Evolutionary conservation across 2,329 filamentous ascomycete genomes (phyloP).

Genomic region (Trematosphaeria pertusa): DNA sequence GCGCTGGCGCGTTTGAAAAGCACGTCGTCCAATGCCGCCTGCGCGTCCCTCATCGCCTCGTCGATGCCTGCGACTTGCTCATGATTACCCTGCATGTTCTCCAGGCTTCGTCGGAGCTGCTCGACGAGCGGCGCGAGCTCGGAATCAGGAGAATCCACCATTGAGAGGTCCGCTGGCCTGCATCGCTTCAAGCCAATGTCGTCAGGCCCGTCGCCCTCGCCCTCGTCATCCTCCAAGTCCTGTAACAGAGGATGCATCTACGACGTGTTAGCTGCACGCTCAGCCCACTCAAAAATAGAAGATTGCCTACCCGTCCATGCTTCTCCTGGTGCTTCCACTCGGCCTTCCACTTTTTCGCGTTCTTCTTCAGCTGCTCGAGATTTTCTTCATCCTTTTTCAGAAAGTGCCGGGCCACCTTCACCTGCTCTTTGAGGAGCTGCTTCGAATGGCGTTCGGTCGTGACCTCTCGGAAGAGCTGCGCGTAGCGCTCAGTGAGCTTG

Average conservation of each 20-base stretch:
- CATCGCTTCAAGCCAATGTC: conserved; percentile 37
- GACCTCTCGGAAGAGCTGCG: conserved; percentile 55
- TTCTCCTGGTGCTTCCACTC: conserved; percentile 42
- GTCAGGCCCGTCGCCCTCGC: conserved; percentile 36
- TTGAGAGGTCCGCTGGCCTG: conserved; percentile 20
- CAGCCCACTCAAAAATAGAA: conserved; percentile 12
- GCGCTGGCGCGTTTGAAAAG: conserved; percentile 41
- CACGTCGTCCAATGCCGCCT: conserved; percentile 43
- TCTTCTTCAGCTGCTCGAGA: conserved; percentile 36
- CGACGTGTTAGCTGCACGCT: conserved; percentile 22
- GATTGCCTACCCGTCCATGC: conserved; percentile 33
- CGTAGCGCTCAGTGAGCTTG: conserved; percentile 66
- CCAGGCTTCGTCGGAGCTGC: conserved; percentile 47
- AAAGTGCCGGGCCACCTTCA: conserved; percentile 59
- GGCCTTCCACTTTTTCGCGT: conserved; percentile 35
- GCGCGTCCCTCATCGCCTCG: conserved; percentile 36
- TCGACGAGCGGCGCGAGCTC: conserved; percentile 44
- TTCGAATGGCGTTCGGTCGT: conserved; percentile 69
- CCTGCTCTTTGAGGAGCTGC: conserved; percentile 65
- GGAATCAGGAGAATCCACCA: conserved; percentile 38
- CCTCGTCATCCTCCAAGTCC: conserved; percentile 19
- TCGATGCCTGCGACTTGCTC: conserved; percentile 45
- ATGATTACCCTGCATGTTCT: conserved; percentile 48
- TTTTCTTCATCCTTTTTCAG: conserved; percentile 36
- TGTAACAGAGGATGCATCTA: conserved; percentile 46